Evolutionary conservation across 2,329 filamentous ascomycete species (phyloP).

Genomic region (Colletotrichum musicola): DNA sequence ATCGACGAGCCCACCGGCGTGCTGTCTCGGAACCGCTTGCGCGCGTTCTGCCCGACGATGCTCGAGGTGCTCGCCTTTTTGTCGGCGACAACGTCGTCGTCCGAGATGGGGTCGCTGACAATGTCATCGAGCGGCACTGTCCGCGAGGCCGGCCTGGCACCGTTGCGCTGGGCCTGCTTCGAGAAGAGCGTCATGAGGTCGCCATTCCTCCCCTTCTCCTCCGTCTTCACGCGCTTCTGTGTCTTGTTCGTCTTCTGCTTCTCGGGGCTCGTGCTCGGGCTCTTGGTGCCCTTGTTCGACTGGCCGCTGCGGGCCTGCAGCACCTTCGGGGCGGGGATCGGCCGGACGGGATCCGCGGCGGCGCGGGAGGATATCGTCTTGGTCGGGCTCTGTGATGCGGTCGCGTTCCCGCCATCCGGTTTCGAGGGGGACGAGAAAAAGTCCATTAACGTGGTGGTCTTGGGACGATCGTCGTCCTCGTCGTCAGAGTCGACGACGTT

Average conservation of each 20-base stretch:
- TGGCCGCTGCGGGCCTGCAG: conserved; percentile 42
- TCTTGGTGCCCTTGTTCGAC: conserved; percentile 47
- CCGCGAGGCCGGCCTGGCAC: conserved; percentile 43
- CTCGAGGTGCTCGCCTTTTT: conserved; percentile 64
- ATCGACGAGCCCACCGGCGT: conserved; percentile 30
- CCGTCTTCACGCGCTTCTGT: conserved; percentile 49
- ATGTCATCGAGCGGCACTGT: conserved; percentile 61
- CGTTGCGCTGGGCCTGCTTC: conserved; percentile 67
- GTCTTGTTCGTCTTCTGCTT: conserved; percentile 57
- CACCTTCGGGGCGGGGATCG: conserved; percentile 38
- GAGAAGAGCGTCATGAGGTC: conserved; percentile 72
- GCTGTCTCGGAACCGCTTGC: conserved; percentile 62
- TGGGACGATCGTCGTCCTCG: conserved; percentile 56
- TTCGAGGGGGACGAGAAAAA: conserved; percentile 66
- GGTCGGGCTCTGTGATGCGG: conserved; percentile 57
- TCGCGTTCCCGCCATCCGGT: conserved; percentile 47
- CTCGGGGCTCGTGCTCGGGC: conserved; percentile 60
- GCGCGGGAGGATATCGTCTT: conserved; percentile 43
- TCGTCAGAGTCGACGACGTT: conserved; percentile 66
- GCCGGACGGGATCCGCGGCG: background rate
- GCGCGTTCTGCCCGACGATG: conserved; percentile 67
- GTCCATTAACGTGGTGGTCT: conserved; percentile 63
- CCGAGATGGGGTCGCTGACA: conserved; percentile 69
- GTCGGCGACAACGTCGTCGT: conserved; percentile 68
- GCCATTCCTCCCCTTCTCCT: conserved; percentile 66